phyloP scores from a whole-genome alignment of 371 early-diverging fungal species.

The Polyrhizophydium stewartii region DNA sequence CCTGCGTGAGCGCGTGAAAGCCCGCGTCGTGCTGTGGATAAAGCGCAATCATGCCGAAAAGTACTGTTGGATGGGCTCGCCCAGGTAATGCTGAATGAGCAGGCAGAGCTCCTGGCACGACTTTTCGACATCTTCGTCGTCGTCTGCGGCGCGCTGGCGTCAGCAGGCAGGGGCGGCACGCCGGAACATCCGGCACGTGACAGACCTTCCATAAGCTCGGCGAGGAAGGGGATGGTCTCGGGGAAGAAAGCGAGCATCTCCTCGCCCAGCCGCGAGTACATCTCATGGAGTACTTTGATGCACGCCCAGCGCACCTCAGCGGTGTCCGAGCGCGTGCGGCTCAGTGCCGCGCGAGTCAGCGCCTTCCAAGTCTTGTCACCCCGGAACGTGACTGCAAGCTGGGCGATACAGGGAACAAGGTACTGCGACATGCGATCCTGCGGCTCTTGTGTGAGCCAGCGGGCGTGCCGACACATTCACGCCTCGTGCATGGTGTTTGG shows the following conservation, averaged over 20 bases:
- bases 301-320: conserved; percentile 66
- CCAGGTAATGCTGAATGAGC: conserved; percentile 81
- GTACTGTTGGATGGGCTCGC: conserved; percentile 54
- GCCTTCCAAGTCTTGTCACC: conserved; percentile 86
- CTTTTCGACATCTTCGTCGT: conserved; percentile 64
- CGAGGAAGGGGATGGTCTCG: conserved; percentile 92
- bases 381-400: conserved; percentile 74
- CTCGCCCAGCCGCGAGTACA: conserved; percentile 84
- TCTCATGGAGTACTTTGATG: conserved; percentile 66
- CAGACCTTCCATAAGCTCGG: conserved; percentile 83
- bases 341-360: conserved; percentile 73
- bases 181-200: neutral
- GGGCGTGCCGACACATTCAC: neutral
- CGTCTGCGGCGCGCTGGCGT: conserved; percentile 28
- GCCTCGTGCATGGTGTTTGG: no score
- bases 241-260: conserved; percentile 88
- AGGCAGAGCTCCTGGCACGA: conserved; percentile 77
- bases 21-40: neutral
- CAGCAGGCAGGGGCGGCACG: neutral
- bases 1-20: neutral
- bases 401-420: conserved; percentile 76
- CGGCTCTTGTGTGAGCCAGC: neutral
- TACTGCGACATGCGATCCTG: conserved; percentile 53
- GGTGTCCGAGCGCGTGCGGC: conserved; percentile 67
- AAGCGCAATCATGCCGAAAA: conserved; percentile 10